Evolutionary conservation across 768 basidiomycete species (phyloP).

Genomic region (Stropharia rugosoannulata): DNA sequence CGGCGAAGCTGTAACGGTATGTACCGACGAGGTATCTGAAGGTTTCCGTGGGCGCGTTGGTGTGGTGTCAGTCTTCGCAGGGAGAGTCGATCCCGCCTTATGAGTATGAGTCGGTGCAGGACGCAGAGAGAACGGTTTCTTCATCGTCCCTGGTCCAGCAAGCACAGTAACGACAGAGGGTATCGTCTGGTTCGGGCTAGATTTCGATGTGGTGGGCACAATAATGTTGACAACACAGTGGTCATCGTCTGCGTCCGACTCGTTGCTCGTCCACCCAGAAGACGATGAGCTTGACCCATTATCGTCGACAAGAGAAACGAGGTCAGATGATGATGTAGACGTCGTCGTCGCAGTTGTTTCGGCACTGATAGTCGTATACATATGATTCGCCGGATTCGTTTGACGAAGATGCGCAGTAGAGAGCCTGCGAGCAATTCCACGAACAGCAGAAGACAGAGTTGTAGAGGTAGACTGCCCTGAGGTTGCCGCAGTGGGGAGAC

Average conservation of each 20-base stretch:
- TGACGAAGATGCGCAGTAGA: slow-evolving; percentile 41
- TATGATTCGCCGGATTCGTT: slow-evolving; percentile 30
- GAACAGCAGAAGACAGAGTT: slow-evolving; percentile 50
- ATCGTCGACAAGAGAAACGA: slow-evolving; percentile 65
- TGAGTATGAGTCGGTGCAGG: slow-evolving; percentile 37
- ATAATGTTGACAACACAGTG: slow-evolving; percentile 34
- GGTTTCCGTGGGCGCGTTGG: slow-evolving; percentile 35
- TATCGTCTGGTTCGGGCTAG: slow-evolving; percentile 22
- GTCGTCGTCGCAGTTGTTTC: slow-evolving; percentile 30
- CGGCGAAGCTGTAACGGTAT: slow-evolving; percentile 40
- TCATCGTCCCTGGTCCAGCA: slow-evolving; percentile 29
- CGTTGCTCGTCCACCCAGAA: slow-evolving; percentile 50
- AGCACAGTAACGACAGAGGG: slow-evolving; percentile 19
- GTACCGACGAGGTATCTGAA: slow-evolving; percentile 52
- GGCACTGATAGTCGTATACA: slow-evolving; percentile 42
- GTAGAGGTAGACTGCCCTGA: slow-evolving; percentile 12
- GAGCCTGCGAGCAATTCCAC: slow-evolving; percentile 58
- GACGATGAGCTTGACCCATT: slow-evolving; percentile 60
- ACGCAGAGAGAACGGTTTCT: slow-evolving; percentile 46
- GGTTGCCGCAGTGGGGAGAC: slow-evolving; percentile 2
- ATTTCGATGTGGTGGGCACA: slow-evolving; percentile 22
- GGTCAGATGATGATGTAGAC: slow-evolving; percentile 43
- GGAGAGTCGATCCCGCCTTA: slow-evolving; percentile 14
- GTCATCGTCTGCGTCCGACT: slow-evolving; percentile 50
- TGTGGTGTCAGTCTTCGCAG: slow-evolving; percentile 17